A percentile compares a stretch with the other conserved stretches of the same genome.
These are phyloP conservation scores for Rubia peregrina DNA, from an alignment of 305 asterid genomes.

Conservation along the genomic window DNA sequence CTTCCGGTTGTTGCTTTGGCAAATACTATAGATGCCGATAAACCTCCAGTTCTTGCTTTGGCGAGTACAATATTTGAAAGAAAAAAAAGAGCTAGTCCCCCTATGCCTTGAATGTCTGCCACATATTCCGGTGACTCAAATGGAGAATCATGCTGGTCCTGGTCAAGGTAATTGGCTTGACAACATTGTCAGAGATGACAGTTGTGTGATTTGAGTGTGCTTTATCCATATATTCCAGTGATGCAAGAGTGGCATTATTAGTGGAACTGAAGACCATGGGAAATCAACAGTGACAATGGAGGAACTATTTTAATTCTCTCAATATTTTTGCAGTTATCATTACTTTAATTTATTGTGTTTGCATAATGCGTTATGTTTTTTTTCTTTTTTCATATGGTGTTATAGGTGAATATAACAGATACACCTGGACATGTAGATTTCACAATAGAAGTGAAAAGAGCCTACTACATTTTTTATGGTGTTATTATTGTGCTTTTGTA, in stretches of 20 bases:
- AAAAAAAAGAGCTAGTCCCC: constrained; percentile 17
- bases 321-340: background rate
- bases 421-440: constrained; percentile 98
- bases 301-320: background rate
- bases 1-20: too few species aligned
- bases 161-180: constrained; percentile 23
- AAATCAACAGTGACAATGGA: too few species aligned
- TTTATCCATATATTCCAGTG: too few species aligned
- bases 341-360: background rate
- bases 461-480: constrained; percentile 93
- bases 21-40: constrained; percentile 24
- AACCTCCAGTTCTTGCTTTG: constrained; percentile 35
- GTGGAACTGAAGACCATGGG: too few species aligned
- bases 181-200: constrained; percentile 4
- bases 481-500: constrained; percentile 84
- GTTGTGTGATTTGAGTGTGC: background rate
- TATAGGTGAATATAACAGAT: constrained; percentile 89
- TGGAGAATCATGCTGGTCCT: constrained; percentile 17
- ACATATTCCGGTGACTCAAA: constrained; percentile 9
- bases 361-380: background rate
- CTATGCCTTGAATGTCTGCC: constrained; percentile 21
- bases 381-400: constrained; percentile 12
- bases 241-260: too few species aligned
- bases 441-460: constrained; percentile 98
- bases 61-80: constrained; percentile 20